Evolutionary conservation across 306 rosid species (phyloP).

Genomic region (Senna tora): DNA sequence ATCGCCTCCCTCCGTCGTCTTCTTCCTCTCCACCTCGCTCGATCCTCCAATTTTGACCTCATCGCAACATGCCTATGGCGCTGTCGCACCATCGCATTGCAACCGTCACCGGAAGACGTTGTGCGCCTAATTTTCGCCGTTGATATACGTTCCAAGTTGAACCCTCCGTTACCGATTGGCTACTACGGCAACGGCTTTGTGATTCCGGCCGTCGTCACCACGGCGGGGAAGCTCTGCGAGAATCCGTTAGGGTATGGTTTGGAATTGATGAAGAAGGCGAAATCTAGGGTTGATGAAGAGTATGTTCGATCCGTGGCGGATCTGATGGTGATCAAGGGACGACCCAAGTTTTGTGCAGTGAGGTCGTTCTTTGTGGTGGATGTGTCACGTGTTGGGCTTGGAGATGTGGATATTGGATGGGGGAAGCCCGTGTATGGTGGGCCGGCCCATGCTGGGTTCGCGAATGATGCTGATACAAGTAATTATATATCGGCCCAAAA

Average conservation of each 20-base stretch:
- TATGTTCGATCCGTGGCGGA: no score
- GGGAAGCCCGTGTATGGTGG: slow-evolving; percentile 36
- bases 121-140: neutral
- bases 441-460: neutral
- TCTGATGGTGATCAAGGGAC: neutral
- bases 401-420: slow-evolving; percentile 43
- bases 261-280: slow-evolving; percentile 23
- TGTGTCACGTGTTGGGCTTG: neutral
- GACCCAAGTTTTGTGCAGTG: neutral
- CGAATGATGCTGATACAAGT: neutral
- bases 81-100: neutral
- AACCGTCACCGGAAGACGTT: neutral
- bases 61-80: neutral
- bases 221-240: no score
- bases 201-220: no score
- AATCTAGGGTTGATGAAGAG: neutral
- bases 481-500: neutral
- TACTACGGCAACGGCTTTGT: no score
- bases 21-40: neutral
- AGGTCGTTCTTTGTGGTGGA: slow-evolving; percentile 20
- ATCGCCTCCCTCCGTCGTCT: neutral
- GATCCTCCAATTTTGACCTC: neutral
- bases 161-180: neutral
- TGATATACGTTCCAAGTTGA: neutral
- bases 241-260: slow-evolving; percentile 25